Evolutionary conservation across 371 early-diverging fungal species (phyloP).

Genomic region (Mortierella sp.): DNA sequence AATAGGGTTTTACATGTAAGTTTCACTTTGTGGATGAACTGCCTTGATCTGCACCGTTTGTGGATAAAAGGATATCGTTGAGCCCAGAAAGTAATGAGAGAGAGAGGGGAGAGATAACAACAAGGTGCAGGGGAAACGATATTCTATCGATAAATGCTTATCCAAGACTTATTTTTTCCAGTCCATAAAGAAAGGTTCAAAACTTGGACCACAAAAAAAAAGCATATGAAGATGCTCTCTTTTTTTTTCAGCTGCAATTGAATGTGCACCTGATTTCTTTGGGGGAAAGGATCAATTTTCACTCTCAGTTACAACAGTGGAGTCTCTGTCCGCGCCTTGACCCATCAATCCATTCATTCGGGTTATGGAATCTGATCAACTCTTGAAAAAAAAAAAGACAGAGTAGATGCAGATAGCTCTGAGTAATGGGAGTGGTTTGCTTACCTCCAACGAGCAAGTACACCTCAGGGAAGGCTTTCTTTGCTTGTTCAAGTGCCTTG

Average conservation of each 20-base stretch:
- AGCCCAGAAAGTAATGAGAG: too few species aligned
- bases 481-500: slow-evolving; percentile 93
- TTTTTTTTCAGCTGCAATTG: slow-evolving; percentile 28
- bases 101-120: background rate
- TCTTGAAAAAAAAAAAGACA: background rate
- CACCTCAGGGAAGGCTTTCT: slow-evolving; percentile 90
- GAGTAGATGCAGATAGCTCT: background rate
- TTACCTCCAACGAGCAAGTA: slow-evolving; percentile 92
- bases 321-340: background rate
- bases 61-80: too few species aligned
- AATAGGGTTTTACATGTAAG: background rate
- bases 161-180: slow-evolving; percentile 5
- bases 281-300: slow-evolving; percentile 18
- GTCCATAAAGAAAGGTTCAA: background rate
- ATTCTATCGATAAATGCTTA: background rate
- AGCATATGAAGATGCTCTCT: slow-evolving; percentile 40
- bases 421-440: background rate
- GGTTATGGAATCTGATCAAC: background rate
- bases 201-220: background rate
- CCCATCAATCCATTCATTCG: background rate
- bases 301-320: background rate
- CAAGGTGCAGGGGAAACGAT: too few species aligned
- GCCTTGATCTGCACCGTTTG: too few species aligned
- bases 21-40: background rate
- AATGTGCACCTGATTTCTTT: slow-evolving; percentile 23